Evolutionary conservation across 2,329 filamentous ascomycete species (phyloP).

Genomic region (Neospermospora avenae): DNA sequence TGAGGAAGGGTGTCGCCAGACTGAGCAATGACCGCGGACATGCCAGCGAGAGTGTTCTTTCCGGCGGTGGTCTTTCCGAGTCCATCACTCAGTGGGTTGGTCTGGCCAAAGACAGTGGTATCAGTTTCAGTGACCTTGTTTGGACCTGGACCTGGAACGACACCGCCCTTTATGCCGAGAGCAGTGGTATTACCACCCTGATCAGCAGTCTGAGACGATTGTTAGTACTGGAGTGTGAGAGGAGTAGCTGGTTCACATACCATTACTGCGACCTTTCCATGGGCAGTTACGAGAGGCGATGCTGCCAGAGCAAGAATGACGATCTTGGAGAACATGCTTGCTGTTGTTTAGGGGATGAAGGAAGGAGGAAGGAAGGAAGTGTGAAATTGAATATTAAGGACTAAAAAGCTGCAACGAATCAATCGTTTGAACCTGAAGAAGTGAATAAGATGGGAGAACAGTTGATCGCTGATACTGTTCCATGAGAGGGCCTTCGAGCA

Average conservation of each 20-base stretch:
- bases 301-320: conserved; percentile 42
- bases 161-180: conserved; percentile 41
- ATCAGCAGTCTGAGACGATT: conserved; percentile 30
- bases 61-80: conserved; percentile 20
- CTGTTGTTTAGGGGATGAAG: conserved; percentile 8
- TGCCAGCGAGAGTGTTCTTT: conserved; percentile 45
- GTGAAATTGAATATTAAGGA: conserved; percentile 20
- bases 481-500: conserved; percentile 22
- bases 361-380: neutral
- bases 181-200: conserved; percentile 42
- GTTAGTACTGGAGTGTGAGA: conserved; percentile 31
- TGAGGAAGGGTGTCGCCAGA: conserved; percentile 57
- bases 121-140: conserved; percentile 44
- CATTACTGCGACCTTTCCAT: conserved; percentile 52
- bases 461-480: conserved; percentile 31
- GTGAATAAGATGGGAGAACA: conserved; percentile 22
- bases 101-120: conserved; percentile 43
- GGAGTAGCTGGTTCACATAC: conserved; percentile 15
- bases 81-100: conserved; percentile 14
- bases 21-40: conserved; percentile 52
- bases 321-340: conserved; percentile 29
- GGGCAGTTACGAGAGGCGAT: conserved; percentile 55
- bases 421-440: conserved; percentile 31
- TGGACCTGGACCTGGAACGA: conserved; percentile 40
- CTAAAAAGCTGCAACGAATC: conserved; percentile 31